phyloP scores from a whole-genome alignment of 192 early-diverging fungal genomes.

The Chytriomyces sp. region DNA sequence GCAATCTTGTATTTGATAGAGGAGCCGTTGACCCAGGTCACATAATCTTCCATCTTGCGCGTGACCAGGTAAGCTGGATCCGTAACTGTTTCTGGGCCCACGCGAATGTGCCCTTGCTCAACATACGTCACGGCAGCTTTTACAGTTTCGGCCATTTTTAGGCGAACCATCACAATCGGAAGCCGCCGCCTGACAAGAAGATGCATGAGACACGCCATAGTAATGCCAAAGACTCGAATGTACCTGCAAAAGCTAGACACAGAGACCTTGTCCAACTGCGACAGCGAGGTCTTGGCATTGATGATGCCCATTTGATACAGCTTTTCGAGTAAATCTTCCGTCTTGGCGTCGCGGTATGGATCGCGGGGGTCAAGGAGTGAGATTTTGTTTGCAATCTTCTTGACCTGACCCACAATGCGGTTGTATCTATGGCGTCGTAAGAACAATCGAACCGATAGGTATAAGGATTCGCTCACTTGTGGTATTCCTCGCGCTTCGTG shows the following conservation, averaged over 20 bases:
- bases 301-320: conserved; percentile 85
- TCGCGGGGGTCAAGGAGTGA: conserved; percentile 85
- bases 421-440: conserved; percentile 62
- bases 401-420: conserved; percentile 76
- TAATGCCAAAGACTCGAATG: conserved; percentile 16
- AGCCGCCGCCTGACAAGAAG: conserved; percentile 63
- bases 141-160: conserved; percentile 94
- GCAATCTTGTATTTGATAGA: conserved; percentile 96
- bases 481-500: conserved; percentile 84
- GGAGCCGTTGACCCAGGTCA: conserved; percentile 97
- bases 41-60: conserved; percentile 92
- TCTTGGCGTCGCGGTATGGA: conserved; percentile 72
- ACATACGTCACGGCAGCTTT: conserved; percentile 87
- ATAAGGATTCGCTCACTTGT: conserved; percentile 60
- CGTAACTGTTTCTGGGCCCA: conserved; percentile 86
- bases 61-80: conserved; percentile 89
- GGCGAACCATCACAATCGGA: conserved; percentile 89
- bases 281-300: conserved; percentile 74
- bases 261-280: conserved; percentile 75
- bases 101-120: conserved; percentile 93
- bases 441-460: conserved; percentile 22
- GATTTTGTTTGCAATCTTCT: conserved; percentile 80
- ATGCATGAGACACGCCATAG: not conserved
- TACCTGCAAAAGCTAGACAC: conserved; percentile 83
- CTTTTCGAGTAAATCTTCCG: conserved; percentile 81